Conservation (phyloP, 331 rosid genomes). For the Telfairia occidentalis region DNA sequence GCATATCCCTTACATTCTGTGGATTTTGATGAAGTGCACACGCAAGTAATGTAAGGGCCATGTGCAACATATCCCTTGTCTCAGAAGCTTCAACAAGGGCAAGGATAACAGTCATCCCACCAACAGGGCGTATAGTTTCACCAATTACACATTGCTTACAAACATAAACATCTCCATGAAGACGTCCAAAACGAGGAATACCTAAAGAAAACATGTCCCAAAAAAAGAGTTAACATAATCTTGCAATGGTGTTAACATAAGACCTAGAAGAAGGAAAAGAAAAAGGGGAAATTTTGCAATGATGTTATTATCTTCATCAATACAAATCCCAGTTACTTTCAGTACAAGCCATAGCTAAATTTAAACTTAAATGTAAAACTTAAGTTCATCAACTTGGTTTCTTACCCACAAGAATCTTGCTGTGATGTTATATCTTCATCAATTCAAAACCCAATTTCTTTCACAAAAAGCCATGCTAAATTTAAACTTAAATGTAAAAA, state of each 20-base stretch:
- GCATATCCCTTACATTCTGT: conserved; percentile 89
- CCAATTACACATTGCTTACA: conserved; percentile 89
- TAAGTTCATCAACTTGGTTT: conserved; percentile 20
- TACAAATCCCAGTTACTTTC: not conserved
- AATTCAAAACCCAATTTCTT: not conserved
- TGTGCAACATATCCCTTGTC: conserved; percentile 92
- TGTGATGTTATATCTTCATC: not conserved
- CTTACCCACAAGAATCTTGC: conserved; percentile 59
- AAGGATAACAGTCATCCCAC: conserved; percentile 87
- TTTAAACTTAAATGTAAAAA: not conserved
- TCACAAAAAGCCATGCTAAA: not conserved
- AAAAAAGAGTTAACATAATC: conserved; percentile 8
- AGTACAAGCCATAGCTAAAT: not conserved
- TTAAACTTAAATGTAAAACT: not conserved
- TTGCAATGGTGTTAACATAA: not conserved
- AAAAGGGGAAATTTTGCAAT: conserved; percentile 6
- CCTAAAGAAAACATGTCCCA: conserved; percentile 38
- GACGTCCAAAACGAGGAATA: conserved; percentile 99
- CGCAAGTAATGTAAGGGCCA: conserved; percentile 84
- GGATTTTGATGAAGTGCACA: conserved; percentile 91
- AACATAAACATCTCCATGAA: conserved; percentile 69
- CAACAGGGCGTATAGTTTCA: conserved; percentile 68
- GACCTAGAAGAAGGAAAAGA: too few species aligned
- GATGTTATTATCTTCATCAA: not conserved
- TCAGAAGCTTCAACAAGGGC: conserved; percentile 94